These are phyloP conservation scores for Cercospora berteroae DNA, from an alignment of 2,329 filamentous ascomycete genomes.

Conservation along the genomic window DNA sequence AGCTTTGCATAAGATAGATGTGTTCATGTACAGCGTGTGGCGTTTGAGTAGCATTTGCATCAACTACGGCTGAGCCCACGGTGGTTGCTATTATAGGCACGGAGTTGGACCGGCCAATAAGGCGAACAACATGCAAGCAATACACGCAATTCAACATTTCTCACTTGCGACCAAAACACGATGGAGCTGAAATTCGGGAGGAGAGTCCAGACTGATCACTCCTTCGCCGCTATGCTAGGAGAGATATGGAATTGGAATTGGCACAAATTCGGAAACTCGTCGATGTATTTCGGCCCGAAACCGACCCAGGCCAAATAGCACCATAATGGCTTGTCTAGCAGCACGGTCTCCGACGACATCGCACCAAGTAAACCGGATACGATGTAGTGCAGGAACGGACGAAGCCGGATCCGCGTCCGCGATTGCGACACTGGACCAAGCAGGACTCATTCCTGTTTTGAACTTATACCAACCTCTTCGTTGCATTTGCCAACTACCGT, in stretches of 20 bases:
- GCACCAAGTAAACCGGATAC: background rate
- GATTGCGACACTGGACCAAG: background rate
- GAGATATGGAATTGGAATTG: background rate
- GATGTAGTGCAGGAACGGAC: background rate
- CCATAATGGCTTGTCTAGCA: background rate
- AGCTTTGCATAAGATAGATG: background rate
- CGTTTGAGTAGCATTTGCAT: background rate
- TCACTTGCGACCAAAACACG: background rate
- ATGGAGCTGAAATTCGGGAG: background rate
- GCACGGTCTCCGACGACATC: background rate
- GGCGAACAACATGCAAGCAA: background rate
- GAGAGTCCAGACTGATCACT: background rate
- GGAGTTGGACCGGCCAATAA: background rate
- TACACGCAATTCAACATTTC: background rate
- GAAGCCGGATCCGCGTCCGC: background rate
- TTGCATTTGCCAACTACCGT: no score
- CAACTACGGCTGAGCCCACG: background rate
- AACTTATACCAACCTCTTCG: background rate
- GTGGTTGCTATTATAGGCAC: background rate
- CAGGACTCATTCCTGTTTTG: background rate
- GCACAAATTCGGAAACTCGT: background rate
- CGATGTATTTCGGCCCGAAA: constrained; percentile 8
- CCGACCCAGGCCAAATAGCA: background rate
- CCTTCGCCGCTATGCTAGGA: background rate
- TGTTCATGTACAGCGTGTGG: background rate